Evolutionary conservation across 192 early-diverging fungal species (phyloP).

Genomic region (Coemansia sp.): DNA sequence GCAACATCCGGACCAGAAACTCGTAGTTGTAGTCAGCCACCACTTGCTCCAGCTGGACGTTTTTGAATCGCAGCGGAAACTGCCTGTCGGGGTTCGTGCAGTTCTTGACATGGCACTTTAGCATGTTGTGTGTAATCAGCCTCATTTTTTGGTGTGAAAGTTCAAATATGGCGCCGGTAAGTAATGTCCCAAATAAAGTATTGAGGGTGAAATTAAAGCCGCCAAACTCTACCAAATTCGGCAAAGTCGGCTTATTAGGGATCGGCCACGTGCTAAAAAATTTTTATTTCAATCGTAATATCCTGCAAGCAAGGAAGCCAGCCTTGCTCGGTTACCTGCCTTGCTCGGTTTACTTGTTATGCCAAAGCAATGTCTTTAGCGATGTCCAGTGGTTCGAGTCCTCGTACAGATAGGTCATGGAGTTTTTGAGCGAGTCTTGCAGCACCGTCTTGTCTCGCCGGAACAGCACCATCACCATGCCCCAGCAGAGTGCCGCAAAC

Average conservation of each 20-base stretch:
- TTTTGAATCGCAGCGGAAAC: constrained; percentile 86
- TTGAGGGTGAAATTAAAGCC: too few species aligned
- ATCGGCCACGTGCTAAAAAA: too few species aligned
- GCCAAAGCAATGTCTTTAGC: constrained; percentile 75
- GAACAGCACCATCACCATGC: constrained; percentile 94
- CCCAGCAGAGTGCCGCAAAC: constrained; percentile 94
- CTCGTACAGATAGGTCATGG: constrained; percentile 93
- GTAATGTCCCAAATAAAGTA: not conserved
- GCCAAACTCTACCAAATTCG: too few species aligned
- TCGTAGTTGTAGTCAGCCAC: constrained; percentile 87
- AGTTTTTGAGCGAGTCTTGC: constrained; percentile 86
- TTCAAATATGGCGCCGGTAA: not conserved
- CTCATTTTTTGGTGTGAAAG: constrained; percentile 55
- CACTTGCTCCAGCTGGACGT: constrained; percentile 76
- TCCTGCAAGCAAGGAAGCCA: too few species aligned
- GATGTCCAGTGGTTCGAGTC: constrained; percentile 81
- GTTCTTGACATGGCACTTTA: constrained; percentile 96
- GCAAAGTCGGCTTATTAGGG: too few species aligned
- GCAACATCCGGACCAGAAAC: constrained; percentile 79
- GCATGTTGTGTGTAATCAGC: constrained; percentile 98
- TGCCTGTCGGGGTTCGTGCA: constrained; percentile 78
- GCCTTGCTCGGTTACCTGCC: not conserved
- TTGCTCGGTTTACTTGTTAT: constrained; percentile 62
- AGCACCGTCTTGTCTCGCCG: constrained; percentile 80
- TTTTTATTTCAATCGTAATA: too few species aligned